Conservation (phyloP, 2,329 filamentous ascomycete genomes). For the Didymella sp. region DNA sequence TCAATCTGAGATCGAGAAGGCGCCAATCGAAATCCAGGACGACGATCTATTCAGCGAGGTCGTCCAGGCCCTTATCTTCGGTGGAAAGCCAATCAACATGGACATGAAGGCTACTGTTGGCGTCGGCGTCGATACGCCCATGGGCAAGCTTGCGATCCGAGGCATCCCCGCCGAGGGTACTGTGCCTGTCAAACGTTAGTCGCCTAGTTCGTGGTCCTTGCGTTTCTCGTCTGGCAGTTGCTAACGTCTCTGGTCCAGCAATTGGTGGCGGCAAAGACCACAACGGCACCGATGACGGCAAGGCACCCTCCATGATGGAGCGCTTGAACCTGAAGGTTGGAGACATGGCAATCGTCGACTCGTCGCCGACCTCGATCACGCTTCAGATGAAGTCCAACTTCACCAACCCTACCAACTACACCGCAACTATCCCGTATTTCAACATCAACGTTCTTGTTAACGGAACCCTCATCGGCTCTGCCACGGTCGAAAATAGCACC, state of each 20-base stretch:
- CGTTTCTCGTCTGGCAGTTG: constrained; percentile 26
- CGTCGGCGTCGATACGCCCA: constrained; percentile 78
- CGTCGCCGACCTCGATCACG: constrained; percentile 72
- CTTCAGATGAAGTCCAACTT: constrained; percentile 78
- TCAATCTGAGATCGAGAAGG: constrained; percentile 76
- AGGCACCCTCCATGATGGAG: constrained; percentile 44
- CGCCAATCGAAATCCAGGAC: constrained; percentile 83
- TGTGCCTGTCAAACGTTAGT: constrained; percentile 94
- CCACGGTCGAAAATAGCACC: constrained; percentile 68
- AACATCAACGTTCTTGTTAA: constrained; percentile 80
- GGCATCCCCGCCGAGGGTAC: constrained; percentile 83
- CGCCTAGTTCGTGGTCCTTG: constrained; percentile 58
- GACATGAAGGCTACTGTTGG: constrained; percentile 82
- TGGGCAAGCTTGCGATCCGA: constrained; percentile 82
- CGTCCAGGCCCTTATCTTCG: constrained; percentile 80
- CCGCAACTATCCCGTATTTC: constrained; percentile 79
- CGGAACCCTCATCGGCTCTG: constrained; percentile 75
- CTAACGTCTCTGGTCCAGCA: constrained; percentile 46
- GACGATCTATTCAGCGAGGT: constrained; percentile 79
- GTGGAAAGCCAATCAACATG: constrained; percentile 71
- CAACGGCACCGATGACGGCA: constrained; percentile 20
- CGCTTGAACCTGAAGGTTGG: constrained; percentile 69
- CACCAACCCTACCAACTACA: constrained; percentile 89
- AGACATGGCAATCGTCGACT: constrained; percentile 74
- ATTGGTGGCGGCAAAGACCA: constrained; percentile 54